These are phyloP conservation scores for Lentinula novae-zelandiae DNA, from an alignment of 1,284 basidiomycete species.

Conservation along the genomic window DNA sequence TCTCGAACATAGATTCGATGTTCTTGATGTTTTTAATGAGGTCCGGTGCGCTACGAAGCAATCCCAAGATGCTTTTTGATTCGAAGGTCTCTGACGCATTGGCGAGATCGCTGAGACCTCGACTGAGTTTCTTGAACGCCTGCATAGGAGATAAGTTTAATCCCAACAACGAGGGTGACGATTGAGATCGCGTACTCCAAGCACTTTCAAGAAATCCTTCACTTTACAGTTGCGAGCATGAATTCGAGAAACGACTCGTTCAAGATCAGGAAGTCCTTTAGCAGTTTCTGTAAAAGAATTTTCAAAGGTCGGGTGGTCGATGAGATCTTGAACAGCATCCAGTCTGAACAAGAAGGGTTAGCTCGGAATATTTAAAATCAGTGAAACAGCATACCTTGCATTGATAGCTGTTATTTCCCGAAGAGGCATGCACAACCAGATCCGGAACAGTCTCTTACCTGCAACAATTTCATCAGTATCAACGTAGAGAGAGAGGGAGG, in stretches of 20 bases:
- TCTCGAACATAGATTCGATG: constrained; percentile 70
- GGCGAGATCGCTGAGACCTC: constrained; percentile 61
- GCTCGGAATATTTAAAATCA: not conserved
- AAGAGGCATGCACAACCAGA: constrained; percentile 92
- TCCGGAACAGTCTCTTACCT: constrained; percentile 85
- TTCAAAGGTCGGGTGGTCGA: constrained; percentile 75
- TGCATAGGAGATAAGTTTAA: constrained; percentile 25
- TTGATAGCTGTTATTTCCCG: constrained; percentile 81
- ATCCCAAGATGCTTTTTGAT: constrained; percentile 68
- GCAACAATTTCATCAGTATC: not conserved
- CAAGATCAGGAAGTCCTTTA: constrained; percentile 87
- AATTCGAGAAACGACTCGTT: constrained; percentile 89
- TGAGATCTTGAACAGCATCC: constrained; percentile 89
- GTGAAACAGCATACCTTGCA: constrained; percentile 53
- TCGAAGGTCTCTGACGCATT: constrained; percentile 70
- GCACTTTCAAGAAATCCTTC: constrained; percentile 80
- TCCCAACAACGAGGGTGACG: not conserved
- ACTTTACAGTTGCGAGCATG: constrained; percentile 89
- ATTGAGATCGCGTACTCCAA: constrained; percentile 49
- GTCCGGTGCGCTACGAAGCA: constrained; percentile 82
- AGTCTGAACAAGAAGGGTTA: constrained; percentile 45
- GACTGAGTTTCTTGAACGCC: constrained; percentile 75
- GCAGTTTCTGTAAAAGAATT: constrained; percentile 69
- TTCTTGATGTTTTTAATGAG: constrained; percentile 66
- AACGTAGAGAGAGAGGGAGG: constrained; percentile 1